Percentiles rank a stretch among this genome's conserved stretches.
These are phyloP conservation scores for Glycine soja DNA, from an alignment of 306 rosid species.

Conservation along the genomic window DNA sequence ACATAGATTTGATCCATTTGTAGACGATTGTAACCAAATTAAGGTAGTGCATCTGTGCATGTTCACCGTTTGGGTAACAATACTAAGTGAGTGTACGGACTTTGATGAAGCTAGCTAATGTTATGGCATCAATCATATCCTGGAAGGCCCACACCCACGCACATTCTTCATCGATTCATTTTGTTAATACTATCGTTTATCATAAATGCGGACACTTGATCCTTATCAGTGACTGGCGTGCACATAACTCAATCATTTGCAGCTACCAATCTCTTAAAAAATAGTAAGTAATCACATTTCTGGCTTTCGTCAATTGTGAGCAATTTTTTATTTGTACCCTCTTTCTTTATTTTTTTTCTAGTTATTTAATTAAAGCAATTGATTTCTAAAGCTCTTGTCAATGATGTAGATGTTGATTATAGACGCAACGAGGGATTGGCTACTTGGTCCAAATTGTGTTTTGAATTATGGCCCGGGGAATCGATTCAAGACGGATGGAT, in stretches of 20 bases:
- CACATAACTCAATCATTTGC: constrained; percentile 41
- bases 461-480: too few relatives aligned
- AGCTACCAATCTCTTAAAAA: neutral
- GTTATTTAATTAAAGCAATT: neutral
- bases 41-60: neutral
- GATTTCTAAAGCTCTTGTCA: neutral
- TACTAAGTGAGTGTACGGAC: neutral
- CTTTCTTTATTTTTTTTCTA: too few relatives aligned
- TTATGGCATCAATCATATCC: neutral
- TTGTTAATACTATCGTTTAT: constrained; percentile 12
- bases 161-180: neutral
- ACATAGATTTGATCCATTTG: neutral
- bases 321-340: neutral
- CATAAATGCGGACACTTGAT: constrained; percentile 14
- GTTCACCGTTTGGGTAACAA: neutral
- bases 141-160: neutral
- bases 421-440: neutral
- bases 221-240: constrained; percentile 25
- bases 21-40: neutral
- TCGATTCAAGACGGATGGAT: too few relatives aligned
- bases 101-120: neutral
- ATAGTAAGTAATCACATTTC: neutral
- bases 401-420: neutral
- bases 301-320: neutral
- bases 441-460: neutral